Percentiles rank a stretch among this genome's conserved stretches.
Evolutionary conservation across 1,284 basidiomycete genomes (phyloP).

Genomic region (Ganoderma boninense): DNA sequence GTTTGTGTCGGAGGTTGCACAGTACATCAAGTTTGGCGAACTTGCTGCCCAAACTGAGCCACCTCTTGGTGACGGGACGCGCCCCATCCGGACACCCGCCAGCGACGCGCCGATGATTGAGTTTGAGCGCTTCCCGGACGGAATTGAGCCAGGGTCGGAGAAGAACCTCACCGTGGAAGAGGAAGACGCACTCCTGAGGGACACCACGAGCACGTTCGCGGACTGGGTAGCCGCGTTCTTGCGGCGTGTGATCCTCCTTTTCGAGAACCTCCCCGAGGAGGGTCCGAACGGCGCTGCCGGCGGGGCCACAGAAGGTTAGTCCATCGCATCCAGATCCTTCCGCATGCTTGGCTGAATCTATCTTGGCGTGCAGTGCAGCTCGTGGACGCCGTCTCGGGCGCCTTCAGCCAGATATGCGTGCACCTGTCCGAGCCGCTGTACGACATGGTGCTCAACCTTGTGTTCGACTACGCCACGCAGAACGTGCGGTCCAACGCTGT

Average conservation of each 20-base stretch:
- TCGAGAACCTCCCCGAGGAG: conserved; percentile 91
- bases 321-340: neutral
- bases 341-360: neutral
- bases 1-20: conserved; percentile 81
- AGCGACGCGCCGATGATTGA: conserved; percentile 29
- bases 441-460: conserved; percentile 84
- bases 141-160: conserved; percentile 45
- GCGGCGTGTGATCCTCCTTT: conserved; percentile 81
- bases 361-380: conserved; percentile 58
- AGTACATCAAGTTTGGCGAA: conserved; percentile 86
- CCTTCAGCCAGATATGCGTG: conserved; percentile 81
- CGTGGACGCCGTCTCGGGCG: conserved; percentile 72
- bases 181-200: conserved; percentile 68
- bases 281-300: conserved; percentile 65
- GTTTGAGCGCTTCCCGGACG: conserved; percentile 36
- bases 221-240: conserved; percentile 90
- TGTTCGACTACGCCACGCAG: conserved; percentile 80
- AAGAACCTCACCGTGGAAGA: conserved; percentile 57
- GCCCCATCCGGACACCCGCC: conserved; percentile 9
- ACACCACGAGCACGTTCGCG: conserved; percentile 70
- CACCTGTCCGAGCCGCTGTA: conserved; percentile 86
- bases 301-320: conserved; percentile 64
- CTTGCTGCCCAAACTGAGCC: conserved; percentile 50
- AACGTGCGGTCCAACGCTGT: conserved; percentile 88
- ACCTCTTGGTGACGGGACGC: conserved; percentile 27